Conservation (phyloP, 2,329 filamentous ascomycete species). For the Fusarium irregulare region DNA sequence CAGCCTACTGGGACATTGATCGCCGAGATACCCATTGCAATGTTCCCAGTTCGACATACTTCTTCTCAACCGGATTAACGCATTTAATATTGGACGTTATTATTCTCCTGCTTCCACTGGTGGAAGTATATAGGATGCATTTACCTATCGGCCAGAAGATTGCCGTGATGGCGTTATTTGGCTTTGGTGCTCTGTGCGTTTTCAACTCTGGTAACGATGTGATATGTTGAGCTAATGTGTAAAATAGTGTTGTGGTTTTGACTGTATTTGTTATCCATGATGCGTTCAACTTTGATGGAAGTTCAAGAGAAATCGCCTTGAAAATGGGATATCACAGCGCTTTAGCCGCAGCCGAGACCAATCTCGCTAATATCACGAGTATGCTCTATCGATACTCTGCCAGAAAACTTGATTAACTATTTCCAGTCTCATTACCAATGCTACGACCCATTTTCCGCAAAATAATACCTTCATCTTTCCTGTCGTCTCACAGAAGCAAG, state of each 20-base stretch:
- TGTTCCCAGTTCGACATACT: conserved; percentile 47
- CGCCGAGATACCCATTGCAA: conserved; percentile 40
- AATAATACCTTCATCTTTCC: conserved; percentile 20
- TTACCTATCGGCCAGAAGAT: conserved; percentile 46
- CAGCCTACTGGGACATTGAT: conserved; percentile 49
- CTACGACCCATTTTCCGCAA: conserved; percentile 28
- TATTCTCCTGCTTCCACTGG: conserved; percentile 47
- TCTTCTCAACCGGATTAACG: conserved; percentile 47
- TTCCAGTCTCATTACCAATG: conserved; percentile 34
- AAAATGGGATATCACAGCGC: conserved; percentile 42
- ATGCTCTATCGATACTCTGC: neutral
- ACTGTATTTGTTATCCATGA: conserved; percentile 43
- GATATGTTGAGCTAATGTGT: neutral
- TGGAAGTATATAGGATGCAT: conserved; percentile 48
- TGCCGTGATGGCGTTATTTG: conserved; percentile 45
- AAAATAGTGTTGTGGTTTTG: conserved; percentile 35
- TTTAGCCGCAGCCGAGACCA: conserved; percentile 45
- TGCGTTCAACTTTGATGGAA: conserved; percentile 28
- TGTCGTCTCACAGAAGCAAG: conserved; percentile 10
- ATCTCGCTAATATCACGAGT: conserved; percentile 46
- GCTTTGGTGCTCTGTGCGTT: conserved; percentile 46
- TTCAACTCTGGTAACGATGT: fast-evolving
- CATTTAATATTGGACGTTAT: conserved; percentile 49
- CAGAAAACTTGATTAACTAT: fast-evolving
- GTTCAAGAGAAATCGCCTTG: conserved; percentile 40